Evolutionary conservation across 495 filamentous ascomycete genomes (phyloP), one percentile per base, ranked within the genome.

Genomic region (Penicillium arizonense): DNA sequence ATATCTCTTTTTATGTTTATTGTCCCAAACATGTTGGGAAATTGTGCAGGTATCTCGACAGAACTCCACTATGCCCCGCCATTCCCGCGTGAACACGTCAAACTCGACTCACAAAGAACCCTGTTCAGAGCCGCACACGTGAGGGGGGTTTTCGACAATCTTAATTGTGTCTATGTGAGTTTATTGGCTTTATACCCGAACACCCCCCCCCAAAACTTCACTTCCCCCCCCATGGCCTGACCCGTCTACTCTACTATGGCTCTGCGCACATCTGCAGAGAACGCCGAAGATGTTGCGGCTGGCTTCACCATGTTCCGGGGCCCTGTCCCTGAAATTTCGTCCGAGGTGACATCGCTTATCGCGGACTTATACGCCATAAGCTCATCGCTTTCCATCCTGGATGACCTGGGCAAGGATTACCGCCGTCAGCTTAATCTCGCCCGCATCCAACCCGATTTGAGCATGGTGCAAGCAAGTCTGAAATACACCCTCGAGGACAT

Each of bases 351-450:
- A 16, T 65, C 64, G 10, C 63, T 79, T 11, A 80, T 87, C 32
- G 70, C 75, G 32, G 72, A 81, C 50, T 76, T 84, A 20, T 83
- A 79, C 64, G 70, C 70, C 44, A 77, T 83, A 57, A 78, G 77
- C 51, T 64, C 75, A 10, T 70, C 69, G 9, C 65, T 87, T 11
- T 75, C 71, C 5, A 62, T 58, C n/a, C 54, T 87, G 33, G 70
- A 78, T 4, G 65, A 64, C 23, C 56, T 71, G 21, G 56, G 72
- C 30, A 65, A 69, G 5, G 53, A 69, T 33, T 59, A 56, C 21
- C 63, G 53, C 6, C 73, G 67, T 52, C 59, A 65, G 10, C 68
- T 66, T 37, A 67, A 67, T 34, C 68, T 72, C 41, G 50, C 55
- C 10, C 46, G 49, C 16, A 72, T 80, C 14, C 64, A 68, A 16